Conservation (phyloP, 1,284 basidiomycete species). For the Ceratobasidium sp. region DNA sequence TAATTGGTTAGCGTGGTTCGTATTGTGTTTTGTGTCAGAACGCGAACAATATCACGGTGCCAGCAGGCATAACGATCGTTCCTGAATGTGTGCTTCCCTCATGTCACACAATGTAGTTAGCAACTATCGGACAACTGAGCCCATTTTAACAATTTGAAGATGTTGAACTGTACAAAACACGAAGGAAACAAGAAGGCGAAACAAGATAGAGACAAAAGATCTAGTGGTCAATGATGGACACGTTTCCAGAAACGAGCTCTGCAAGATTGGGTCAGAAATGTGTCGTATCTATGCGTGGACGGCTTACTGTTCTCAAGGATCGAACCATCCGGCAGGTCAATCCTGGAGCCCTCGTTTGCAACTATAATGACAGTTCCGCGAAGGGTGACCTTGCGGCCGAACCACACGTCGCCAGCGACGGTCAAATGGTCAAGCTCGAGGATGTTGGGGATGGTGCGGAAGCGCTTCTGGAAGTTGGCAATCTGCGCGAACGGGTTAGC, state of each 20-base stretch:
- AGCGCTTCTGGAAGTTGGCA: constrained; percentile 94
- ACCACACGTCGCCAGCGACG: constrained; percentile 94
- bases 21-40: no score
- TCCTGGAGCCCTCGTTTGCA: constrained; percentile 92
- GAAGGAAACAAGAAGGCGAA: background rate
- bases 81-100: no score
- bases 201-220: background rate
- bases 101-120: no score
- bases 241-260: constrained; percentile 61
- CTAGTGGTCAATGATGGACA: constrained; percentile 61
- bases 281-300: background rate
- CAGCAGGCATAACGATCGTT: no score
- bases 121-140: no score
- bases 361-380: constrained; percentile 89
- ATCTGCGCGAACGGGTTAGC: constrained; percentile 70
- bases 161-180: constrained; percentile 14
- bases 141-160: no score
- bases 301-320: constrained; percentile 86
- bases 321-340: constrained; percentile 95
- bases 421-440: constrained; percentile 96
- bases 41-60: no score
- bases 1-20: no score
- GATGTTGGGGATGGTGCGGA: constrained; percentile 96
- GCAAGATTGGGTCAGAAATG: constrained; percentile 3
- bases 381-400: constrained; percentile 90